Evolutionary conservation across 129 eudicot species (phyloP).

Genomic region (Tanacetum coccineum): DNA sequence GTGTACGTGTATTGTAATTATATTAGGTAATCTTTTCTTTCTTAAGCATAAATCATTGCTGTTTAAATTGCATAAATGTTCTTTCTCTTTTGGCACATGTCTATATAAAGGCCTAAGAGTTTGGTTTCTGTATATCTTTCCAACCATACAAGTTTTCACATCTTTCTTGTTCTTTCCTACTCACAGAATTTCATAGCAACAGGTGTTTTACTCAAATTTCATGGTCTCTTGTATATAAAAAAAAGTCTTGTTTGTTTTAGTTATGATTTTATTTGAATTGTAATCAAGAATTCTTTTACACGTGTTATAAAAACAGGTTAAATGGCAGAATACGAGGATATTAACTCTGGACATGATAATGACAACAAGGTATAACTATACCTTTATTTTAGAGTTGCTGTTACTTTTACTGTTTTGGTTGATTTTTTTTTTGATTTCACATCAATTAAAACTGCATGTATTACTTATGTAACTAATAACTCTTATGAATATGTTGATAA

Average conservation of each 20-base stretch:
- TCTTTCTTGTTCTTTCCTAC: not conserved
- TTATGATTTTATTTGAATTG: not conserved
- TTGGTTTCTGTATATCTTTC: not conserved
- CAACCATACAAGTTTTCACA: not conserved
- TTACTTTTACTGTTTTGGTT: not conserved
- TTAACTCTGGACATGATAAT: slow-evolving; percentile 4
- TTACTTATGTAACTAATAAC: too few species aligned
- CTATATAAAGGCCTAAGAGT: slow-evolving; percentile 2
- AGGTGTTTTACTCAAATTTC: not conserved
- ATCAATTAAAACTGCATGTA: not conserved
- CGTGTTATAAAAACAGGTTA: not conserved
- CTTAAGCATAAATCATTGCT: not conserved
- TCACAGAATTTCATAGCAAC: not conserved
- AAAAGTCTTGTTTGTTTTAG: not conserved
- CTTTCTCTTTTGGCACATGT: not conserved
- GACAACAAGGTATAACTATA: not conserved
- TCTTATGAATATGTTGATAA: too few species aligned
- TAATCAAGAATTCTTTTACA: not conserved
- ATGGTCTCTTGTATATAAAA: too few species aligned
- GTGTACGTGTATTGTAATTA: not conserved
- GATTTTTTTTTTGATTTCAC: too few species aligned
- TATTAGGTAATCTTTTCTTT: not conserved
- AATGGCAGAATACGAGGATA: not conserved
- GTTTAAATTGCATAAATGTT: not conserved
- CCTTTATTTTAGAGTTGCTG: not conserved